These are phyloP conservation scores for Emmonsiellopsis sp. DNA, from an alignment of 2,329 filamentous ascomycete genomes.

Conservation along the genomic window DNA sequence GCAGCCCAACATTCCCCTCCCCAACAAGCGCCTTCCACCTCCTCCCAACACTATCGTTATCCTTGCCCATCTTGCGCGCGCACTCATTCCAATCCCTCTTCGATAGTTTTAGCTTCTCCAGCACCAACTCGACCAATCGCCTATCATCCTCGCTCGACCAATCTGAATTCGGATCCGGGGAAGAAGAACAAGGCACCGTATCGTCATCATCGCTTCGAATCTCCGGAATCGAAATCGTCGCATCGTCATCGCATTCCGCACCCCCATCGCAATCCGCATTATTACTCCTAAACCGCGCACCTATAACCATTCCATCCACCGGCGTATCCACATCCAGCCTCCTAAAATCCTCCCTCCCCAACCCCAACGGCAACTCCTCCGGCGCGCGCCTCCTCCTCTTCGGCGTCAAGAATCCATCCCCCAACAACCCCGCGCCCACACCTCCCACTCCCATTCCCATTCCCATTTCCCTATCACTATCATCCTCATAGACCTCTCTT, in stretches of 20 bases:
- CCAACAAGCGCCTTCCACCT: conserved; percentile 34
- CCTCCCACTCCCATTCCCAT: conserved; percentile 10
- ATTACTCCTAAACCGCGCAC: not conserved
- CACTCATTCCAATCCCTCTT: conserved; percentile 37
- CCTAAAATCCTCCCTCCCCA: conserved; percentile 35
- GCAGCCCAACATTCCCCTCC: conserved; percentile 34
- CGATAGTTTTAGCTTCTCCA: conserved; percentile 35
- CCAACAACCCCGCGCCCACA: conserved; percentile 1
- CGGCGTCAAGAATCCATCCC: conserved; percentile 30
- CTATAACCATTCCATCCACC: conserved; percentile 22
- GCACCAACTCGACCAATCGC: conserved; percentile 33
- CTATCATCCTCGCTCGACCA: conserved; percentile 36
- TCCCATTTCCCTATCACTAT: conserved; percentile 12
- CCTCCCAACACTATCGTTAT: conserved; percentile 30
- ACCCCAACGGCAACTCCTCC: conserved; percentile 34
- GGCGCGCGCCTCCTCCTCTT: conserved; percentile 35
- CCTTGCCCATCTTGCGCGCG: conserved; percentile 32
- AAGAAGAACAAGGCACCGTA: too few relatives aligned
- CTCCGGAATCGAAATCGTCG: not conserved
- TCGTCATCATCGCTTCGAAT: not conserved
- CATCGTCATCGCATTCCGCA: not conserved
- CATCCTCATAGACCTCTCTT: conserved; percentile 29
- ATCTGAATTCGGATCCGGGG: conserved; percentile 5
- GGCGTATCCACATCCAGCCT: conserved; percentile 21
- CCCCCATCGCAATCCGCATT: not conserved